Evolutionary conservation across 1,139 yeast genomes (phyloP), one percentile per base, ranked within the genome.

Genomic region (Yamadazyma atlantica): DNA sequence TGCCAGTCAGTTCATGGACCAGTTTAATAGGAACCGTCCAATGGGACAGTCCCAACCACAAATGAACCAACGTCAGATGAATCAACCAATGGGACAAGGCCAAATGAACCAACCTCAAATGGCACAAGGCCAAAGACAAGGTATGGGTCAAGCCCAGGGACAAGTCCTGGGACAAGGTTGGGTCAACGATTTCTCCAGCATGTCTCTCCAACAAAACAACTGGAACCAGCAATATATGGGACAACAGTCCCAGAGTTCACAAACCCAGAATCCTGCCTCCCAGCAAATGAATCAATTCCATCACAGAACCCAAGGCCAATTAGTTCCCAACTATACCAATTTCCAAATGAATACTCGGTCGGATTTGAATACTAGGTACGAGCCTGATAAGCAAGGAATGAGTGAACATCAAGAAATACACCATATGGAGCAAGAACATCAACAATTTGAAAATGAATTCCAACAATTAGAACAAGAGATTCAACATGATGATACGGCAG

Each of bases 391-490:
- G 13, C 16, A 34, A 29, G 34, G 30, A 18, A 32, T 45, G 32
- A 39, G 59, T 1, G 71, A 66, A 42, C 72, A 65, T 38, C 54
- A 55, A 42, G 60, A 61, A 39, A 25, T 58, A 11, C 72, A 66
- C 36, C 50, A 55, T 24, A 22, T 53, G n/a, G 66, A 64, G 19
- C 46, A 58, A 9, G 60, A 62, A 33, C 48, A 52, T 17, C 49
- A 54, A 33, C 53, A 50, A 21, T 61, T 69, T 36, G 72, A 67
- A 28, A 51, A 58, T 24, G 65, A 69, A 39, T 70, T 70, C 45
- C 66, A 61, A 28, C 51, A 56, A 41, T 35, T 71, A 21, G 76
- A 69, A 41, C 48, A 50, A 33, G 72, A 70, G 39, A 47, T 68
- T 28, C 30, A 22, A 39, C 17, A 17, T n/a, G 19, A 29, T 14